Evolutionary conservation across 768 basidiomycete species (phyloP).

Genomic region (Pulveroboletus sp.): DNA sequence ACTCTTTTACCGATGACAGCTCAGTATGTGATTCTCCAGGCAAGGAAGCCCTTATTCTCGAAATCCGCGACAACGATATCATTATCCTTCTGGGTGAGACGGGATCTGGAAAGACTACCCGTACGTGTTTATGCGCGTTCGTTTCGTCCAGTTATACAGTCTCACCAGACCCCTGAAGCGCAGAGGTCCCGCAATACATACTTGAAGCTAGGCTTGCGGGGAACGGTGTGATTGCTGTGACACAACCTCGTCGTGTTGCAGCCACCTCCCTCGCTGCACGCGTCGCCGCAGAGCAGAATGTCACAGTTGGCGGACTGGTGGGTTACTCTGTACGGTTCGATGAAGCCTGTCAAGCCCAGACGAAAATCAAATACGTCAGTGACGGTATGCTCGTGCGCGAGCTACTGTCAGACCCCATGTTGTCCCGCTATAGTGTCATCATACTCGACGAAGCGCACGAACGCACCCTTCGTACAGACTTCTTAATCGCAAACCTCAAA

Average conservation of each 20-base stretch:
- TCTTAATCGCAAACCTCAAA: constrained; percentile 89
- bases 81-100: constrained; percentile 93
- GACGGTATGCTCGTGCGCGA: constrained; percentile 98
- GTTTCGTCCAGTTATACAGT: constrained; percentile 1
- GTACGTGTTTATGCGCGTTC: constrained; percentile 46
- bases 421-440: constrained; percentile 81
- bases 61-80: constrained; percentile 73
- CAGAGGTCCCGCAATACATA: constrained; percentile 96
- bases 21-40: constrained; percentile 38
- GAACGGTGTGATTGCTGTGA: constrained; percentile 79
- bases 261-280: constrained; percentile 91
- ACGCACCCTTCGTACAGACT: constrained; percentile 87
- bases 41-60: constrained; percentile 66
- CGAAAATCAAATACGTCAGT: constrained; percentile 92
- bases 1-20: background rate
- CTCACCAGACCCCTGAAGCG: constrained; percentile 27
- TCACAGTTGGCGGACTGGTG: constrained; percentile 67
- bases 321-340: constrained; percentile 98
- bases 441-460: constrained; percentile 98
- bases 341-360: constrained; percentile 64
- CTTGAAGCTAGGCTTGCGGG: constrained; percentile 74
- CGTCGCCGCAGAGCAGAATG: constrained; percentile 80
- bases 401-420: constrained; percentile 69
- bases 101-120: constrained; percentile 97
- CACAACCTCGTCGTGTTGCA: constrained; percentile 93